Evolutionary conservation across 2,329 filamentous ascomycete species (phyloP).

Genomic region (Alternaria novae-zelandiae): DNA sequence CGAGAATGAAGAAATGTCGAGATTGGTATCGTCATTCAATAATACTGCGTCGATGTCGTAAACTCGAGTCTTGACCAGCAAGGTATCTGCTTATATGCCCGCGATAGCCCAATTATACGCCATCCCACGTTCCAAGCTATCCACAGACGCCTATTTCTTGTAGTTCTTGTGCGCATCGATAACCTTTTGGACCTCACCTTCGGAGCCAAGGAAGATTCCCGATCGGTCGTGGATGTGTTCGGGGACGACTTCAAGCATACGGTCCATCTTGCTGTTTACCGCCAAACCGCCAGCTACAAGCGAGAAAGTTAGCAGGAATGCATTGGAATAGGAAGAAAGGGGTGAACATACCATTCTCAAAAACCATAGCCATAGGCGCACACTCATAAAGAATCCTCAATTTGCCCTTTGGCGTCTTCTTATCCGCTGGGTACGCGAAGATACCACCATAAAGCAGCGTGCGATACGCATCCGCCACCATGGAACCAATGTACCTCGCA

Average conservation of each 20-base stretch:
- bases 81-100: not conserved
- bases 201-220: slow-evolving; percentile 95
- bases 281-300: slow-evolving; percentile 83
- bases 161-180: slow-evolving; percentile 77
- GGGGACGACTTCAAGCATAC: slow-evolving; percentile 88
- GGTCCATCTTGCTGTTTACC: slow-evolving; percentile 85
- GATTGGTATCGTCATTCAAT: slow-evolving; percentile 4
- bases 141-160: slow-evolving; percentile 30
- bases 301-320: slow-evolving; percentile 16
- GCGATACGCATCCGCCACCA: slow-evolving; percentile 98
- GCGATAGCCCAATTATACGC: not conserved
- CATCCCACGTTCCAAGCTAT: not conserved
- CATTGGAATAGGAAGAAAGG: no score
- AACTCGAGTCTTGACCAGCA: not conserved
- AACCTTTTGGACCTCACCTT: slow-evolving; percentile 94
- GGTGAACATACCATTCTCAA: slow-evolving; percentile 82
- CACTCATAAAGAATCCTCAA: slow-evolving; percentile 97
- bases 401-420: slow-evolving; percentile 98
- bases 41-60: not conserved
- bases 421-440: slow-evolving; percentile 96
- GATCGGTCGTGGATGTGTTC: slow-evolving; percentile 94
- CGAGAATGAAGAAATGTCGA: not conserved
- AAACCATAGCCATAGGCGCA: slow-evolving; percentile 97
- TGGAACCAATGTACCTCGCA: slow-evolving; percentile 92
- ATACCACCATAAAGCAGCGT: slow-evolving; percentile 95